These are phyloP conservation scores for Pseudogymnoascus sp. DNA, from an alignment of 2,329 filamentous ascomycete species.

Conservation along the genomic window DNA sequence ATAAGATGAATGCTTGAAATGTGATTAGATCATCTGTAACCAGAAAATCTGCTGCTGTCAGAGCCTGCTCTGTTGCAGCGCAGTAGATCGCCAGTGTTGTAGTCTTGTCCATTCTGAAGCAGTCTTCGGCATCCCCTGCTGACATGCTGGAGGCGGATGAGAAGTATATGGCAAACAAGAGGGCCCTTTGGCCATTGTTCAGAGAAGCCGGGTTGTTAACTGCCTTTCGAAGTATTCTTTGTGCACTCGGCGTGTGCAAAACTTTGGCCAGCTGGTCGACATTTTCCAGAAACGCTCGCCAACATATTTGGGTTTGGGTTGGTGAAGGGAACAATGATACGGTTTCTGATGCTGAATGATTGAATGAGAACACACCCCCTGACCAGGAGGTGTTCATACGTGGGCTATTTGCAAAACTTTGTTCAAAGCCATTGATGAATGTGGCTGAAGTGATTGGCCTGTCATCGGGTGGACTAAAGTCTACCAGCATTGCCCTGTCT, in stretches of 20 bases:
- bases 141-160: slow-evolving; percentile 26
- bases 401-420: background rate
- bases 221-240: background rate
- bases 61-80: slow-evolving; percentile 46
- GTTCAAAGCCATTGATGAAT: background rate
- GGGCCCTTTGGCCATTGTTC: slow-evolving; percentile 61
- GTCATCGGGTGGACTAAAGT: background rate
- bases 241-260: slow-evolving; percentile 1
- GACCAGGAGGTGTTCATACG: background rate
- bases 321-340: background rate
- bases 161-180: slow-evolving; percentile 31
- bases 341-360: background rate
- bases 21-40: slow-evolving; percentile 51
- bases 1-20: slow-evolving; percentile 55
- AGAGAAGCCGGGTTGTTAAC: slow-evolving; percentile 33
- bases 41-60: slow-evolving; percentile 56
- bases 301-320: background rate
- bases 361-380: background rate
- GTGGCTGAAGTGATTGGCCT: background rate
- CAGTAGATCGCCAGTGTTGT: slow-evolving; percentile 39
- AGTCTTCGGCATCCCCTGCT: slow-evolving; percentile 27
- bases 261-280: slow-evolving; percentile 4
- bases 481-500: background rate
- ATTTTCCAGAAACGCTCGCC: background rate
- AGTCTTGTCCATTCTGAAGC: slow-evolving; percentile 33